phyloP scores from a whole-genome alignment of 208 protist genomes.

The Plasmodiophora brassicae region DNA sequence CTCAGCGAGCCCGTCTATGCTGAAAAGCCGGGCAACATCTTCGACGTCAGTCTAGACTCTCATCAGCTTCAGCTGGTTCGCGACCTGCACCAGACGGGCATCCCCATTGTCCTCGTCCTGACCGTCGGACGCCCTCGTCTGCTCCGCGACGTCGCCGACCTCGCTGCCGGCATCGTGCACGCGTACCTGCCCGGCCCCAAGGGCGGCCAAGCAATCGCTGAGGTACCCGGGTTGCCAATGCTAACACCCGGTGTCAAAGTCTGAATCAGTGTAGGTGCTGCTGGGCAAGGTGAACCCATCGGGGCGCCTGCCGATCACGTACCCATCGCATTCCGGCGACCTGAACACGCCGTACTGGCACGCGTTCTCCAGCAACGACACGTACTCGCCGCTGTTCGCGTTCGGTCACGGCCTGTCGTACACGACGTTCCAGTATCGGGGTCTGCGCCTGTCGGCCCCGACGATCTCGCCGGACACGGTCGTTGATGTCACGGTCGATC shows the following conservation, averaged over 20 bases:
- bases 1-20: constrained; percentile 45
- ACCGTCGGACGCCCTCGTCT: constrained; percentile 48
- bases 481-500: constrained; percentile 27
- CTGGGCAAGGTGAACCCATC: constrained; percentile 45
- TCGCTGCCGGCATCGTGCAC: constrained; percentile 44
- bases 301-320: constrained; percentile 52
- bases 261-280: too few relatives aligned
- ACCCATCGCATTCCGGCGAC: constrained; percentile 34
- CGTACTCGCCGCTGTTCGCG: neutral
- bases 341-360: constrained; percentile 16
- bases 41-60: constrained; percentile 8
- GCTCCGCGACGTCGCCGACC: neutral
- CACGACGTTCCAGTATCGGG: constrained; percentile 47
- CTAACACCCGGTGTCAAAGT: too few relatives aligned
- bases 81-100: neutral
- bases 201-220: constrained; percentile 50
- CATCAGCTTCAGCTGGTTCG: constrained; percentile 19
- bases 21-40: constrained; percentile 46
- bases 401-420: constrained; percentile 57
- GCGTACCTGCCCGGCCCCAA: constrained; percentile 49
- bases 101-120: constrained; percentile 52
- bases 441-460: neutral
- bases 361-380: constrained; percentile 19
- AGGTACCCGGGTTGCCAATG: too few relatives aligned
- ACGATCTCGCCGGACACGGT: neutral